Evolutionary conservation across 805 yeast genomes (phyloP).

Genomic region (Schwanniomyces vanrijiae): DNA sequence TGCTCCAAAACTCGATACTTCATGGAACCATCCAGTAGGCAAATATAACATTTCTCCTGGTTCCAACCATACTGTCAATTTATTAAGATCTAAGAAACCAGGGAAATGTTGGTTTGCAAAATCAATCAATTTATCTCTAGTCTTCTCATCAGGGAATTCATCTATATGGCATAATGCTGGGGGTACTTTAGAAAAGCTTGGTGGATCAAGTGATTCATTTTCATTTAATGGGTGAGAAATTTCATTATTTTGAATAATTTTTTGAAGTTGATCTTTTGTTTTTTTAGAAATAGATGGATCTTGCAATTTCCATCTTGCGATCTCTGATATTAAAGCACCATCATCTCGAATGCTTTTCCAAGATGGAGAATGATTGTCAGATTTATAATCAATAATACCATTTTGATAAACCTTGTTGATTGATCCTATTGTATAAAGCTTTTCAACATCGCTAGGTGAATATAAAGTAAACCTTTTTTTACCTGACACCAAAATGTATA

Average conservation of each 20-base stretch:
- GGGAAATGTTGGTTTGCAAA: conserved; percentile 50
- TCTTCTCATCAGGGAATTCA: conserved; percentile 38
- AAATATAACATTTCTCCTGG: conserved; percentile 69
- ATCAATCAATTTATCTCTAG: conserved; percentile 24
- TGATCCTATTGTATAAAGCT: conserved; percentile 64
- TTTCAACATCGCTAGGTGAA: conserved; percentile 60
- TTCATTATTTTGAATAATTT: conserved; percentile 7
- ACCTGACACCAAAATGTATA: conserved; percentile 63
- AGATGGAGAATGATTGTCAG: conserved; percentile 53
- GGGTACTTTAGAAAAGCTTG: conserved; percentile 66
- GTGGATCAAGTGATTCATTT: conserved; percentile 41
- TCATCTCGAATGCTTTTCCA: conserved; percentile 66
- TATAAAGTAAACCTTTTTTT: conserved; percentile 65
- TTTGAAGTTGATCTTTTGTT: conserved; percentile 19
- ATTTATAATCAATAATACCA: conserved; percentile 66
- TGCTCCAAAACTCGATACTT: conserved; percentile 64
- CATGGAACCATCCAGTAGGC: conserved; percentile 85
- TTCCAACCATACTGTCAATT: conserved; percentile 46
- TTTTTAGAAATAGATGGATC: conserved; percentile 14
- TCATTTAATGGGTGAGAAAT: neutral
- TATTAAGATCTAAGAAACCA: conserved; percentile 40
- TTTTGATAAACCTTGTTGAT: conserved; percentile 52
- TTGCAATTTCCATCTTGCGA: conserved; percentile 43
- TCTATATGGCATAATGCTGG: conserved; percentile 63
- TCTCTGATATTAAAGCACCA: conserved; percentile 56